Base-by-base conservation (phyloP, 768 basidiomycete genomes). In the Hericium rajendrae region DNA sequence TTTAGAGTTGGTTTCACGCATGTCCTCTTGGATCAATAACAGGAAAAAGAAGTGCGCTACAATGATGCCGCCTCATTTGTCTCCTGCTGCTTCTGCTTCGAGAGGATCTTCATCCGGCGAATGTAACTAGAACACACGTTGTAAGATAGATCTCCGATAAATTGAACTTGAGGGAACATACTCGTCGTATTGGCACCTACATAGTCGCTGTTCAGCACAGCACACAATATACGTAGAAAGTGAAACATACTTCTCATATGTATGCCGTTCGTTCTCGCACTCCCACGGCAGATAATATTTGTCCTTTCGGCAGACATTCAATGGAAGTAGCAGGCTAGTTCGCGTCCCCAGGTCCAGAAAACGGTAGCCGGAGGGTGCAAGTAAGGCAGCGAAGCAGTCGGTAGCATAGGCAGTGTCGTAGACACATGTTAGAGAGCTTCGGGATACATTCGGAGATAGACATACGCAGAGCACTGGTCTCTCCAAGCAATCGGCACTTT, bases 141-240 rank as follows among this genome's bases (percentile, higher is more conserved):
- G 37, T 43, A 57, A 55, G 50, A 22, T 55, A 46, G 63, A 48
- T 24, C 13, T 22, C 10, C 2, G 38, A 15, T 20, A 48, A 22
- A 26, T 57, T 55, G 56, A 26, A 52, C 12, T 56, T 26, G 26
- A 55, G 53, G 38, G 52, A 18, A 51, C 20, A 16, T 71, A 94
- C 93, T 97, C 93, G 63, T 94, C 90, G 68, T 93, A 94, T 73
- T 97, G 93, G 68, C 93, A 95, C 73, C 92, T 95, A 5, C 9
- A 22, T 2, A 48, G 22, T 59, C 20, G 51, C 5, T 12, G 26
- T 20, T 16, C 49, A n/a, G 13, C 2, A 28, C n/a, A 46, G 54
- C 50, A 58, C n/a, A 3, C 18, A 51, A 48, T 18, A 48, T n/a
- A 13, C 37, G 12, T 18, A 53, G 15, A 48, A 37, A 18, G 22